phyloP scores from a whole-genome alignment of 2,329 filamentous ascomycete species.

The Colletotrichum australisinense region DNA sequence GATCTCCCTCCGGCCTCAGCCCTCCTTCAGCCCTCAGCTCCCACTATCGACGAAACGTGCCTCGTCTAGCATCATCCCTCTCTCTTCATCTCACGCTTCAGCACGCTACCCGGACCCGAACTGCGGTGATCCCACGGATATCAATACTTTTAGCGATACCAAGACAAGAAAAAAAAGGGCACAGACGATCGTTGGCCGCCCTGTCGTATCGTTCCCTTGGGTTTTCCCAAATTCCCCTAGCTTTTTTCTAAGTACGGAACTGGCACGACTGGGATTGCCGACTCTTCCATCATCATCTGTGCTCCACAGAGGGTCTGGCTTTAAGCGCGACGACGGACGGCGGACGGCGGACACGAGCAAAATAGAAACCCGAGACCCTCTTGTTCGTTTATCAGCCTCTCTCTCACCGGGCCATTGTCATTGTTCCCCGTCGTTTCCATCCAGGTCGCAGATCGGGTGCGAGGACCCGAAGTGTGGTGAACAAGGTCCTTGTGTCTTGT shows the following conservation, averaged over 20 bases:
- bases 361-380: constrained; percentile 11
- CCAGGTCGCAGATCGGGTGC: not conserved
- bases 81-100: not conserved
- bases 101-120: not conserved
- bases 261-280: not conserved
- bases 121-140: not conserved
- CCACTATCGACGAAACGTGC: constrained; percentile 29
- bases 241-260: too few relatives aligned
- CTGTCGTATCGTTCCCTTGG: not conserved
- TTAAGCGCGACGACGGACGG: constrained; percentile 5
- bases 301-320: constrained; percentile 24
- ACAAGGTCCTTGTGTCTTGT: not conserved
- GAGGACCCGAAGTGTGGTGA: not conserved
- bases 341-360: constrained; percentile 7
- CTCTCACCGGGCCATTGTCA: not conserved
- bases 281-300: constrained; percentile 13
- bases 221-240: not conserved
- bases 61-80: constrained; percentile 23
- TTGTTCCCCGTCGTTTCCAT: not conserved
- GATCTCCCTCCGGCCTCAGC: not conserved
- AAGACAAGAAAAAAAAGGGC: not conserved
- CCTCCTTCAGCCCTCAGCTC: not conserved
- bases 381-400: not conserved
- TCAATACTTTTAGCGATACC: not conserved
- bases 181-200: not conserved